Percentiles rank a stretch among this genome's conserved stretches.
These are phyloP conservation scores for Phytophthora foliorum DNA, from an alignment of 352 stramenopile species.

Conservation along the genomic window DNA sequence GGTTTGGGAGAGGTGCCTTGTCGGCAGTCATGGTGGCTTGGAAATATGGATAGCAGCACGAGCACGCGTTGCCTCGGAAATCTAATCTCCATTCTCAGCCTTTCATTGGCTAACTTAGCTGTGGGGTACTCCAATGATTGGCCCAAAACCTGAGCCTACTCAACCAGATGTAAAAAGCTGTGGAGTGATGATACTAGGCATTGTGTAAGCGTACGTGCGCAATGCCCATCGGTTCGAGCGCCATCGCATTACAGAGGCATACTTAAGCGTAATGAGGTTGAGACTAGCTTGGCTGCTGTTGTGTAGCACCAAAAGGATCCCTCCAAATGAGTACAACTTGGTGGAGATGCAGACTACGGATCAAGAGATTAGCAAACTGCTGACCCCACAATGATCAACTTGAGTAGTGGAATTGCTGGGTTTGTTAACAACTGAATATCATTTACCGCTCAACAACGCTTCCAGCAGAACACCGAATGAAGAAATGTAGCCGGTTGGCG, in stretches of 20 bases:
- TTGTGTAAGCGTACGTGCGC: constrained; percentile 2
- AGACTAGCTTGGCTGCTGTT: constrained; percentile 4
- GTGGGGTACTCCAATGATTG: too few species aligned
- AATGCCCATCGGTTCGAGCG: constrained; percentile 3
- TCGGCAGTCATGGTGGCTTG: too few species aligned
- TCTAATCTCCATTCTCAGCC: too few species aligned
- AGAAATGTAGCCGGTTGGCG: too few species aligned
- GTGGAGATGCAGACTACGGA: constrained; percentile 7
- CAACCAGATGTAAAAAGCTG: neutral
- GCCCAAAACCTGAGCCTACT: too few species aligned
- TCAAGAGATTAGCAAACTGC: neutral
- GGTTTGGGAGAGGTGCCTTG: too few species aligned
- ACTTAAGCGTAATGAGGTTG: neutral
- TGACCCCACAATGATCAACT: neutral
- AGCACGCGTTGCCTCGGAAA: too few species aligned
- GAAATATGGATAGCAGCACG: too few species aligned
- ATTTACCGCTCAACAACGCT: neutral
- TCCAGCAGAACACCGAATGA: neutral
- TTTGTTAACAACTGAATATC: neutral
- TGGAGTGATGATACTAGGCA: constrained; percentile 5
- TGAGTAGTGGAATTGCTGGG: neutral
- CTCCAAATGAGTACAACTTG: neutral
- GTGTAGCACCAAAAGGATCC: constrained; percentile 2
- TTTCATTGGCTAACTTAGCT: too few species aligned
- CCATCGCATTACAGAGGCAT: constrained; percentile 5